Percentiles rank a stretch among this genome's conserved stretches.
Conservation (phyloP, 2,329 filamentous ascomycete genomes). For the Ampelomyces quisqualis region DNA sequence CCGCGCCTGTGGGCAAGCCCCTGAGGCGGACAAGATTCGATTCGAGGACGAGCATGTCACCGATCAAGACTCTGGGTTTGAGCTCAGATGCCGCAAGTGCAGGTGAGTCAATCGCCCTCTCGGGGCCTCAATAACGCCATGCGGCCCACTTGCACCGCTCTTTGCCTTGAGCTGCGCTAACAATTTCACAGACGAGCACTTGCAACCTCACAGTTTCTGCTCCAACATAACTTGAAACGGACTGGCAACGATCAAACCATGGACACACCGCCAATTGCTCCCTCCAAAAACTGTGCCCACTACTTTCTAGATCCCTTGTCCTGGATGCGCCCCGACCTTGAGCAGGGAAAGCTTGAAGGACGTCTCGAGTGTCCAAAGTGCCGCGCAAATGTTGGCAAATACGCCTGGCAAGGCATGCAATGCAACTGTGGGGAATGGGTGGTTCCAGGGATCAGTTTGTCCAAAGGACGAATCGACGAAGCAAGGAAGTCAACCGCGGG, state of each 20-base stretch:
- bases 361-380: conserved; percentile 86
- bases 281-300: conserved; percentile 66
- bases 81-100: conserved; percentile 90
- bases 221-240: conserved; percentile 57
- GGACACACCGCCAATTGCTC: conserved; percentile 8
- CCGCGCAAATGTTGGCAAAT: conserved; percentile 81
- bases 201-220: conserved; percentile 67
- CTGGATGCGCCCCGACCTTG: conserved; percentile 91
- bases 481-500: conserved; percentile 40
- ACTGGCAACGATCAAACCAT: conserved; percentile 12
- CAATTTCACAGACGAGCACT: conserved; percentile 54
- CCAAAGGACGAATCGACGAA: conserved; percentile 80
- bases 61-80: conserved; percentile 49
- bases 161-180: conserved; percentile 28
- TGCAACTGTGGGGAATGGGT: conserved; percentile 92
- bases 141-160: no score
- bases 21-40: conserved; percentile 70
- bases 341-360: conserved; percentile 78
- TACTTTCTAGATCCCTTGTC: conserved; percentile 88
- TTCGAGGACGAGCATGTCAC: conserved; percentile 71
- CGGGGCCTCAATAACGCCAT: no score
- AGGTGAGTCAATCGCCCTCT: conserved; percentile 55
- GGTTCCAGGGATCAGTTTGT: conserved; percentile 83
- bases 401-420: conserved; percentile 92
- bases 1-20: conserved; percentile 74